Base-by-base conservation (phyloP, 2,329 filamentous ascomycete genomes). In the Acephala macrosclerotiorum region DNA sequence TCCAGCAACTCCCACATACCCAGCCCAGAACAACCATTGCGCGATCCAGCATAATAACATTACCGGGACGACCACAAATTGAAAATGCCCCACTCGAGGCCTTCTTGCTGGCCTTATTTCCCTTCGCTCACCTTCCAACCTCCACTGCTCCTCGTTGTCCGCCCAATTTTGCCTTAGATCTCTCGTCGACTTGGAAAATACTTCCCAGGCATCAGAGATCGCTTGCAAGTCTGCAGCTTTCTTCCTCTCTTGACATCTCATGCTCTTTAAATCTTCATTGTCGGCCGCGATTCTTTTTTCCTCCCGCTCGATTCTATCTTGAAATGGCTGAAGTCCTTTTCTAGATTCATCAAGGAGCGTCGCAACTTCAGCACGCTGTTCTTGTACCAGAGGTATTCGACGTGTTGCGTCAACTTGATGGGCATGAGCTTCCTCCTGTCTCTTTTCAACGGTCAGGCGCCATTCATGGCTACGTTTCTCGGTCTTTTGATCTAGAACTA, bases 31-130 rank as follows among this genome's bases (percentile, higher is more conserved):
- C 25, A 61, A 18, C 59, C 59, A 61, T 55, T 61, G 59, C 25
- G 59, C 59, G 38, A 61, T 61, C 59, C 59, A 61, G 22, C 59
- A 61, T 33, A 61, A 55, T 29, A 61, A 25, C 59, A 61, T 53
- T 12, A n/a, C 25, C 12, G 18, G 22, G 14, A 58, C 25, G n/a
- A 63, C 47, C 14, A 36, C n/a, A 7, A 36, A 35, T 14, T 11
- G 25, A 42, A 42, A 42, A n/a, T n/a, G 12, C 18, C 12, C 18
- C 4, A 42, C 12, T 14, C 18, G 12, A 14, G 12, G 12, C 38
- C 14, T 5, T 5, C 3, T 42, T 4, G 5, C 38, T n/a, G 5
- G 38, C 3, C 14, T 12, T 12, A 4, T 42, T 9, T 33, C 29
- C 14, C 38, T 42, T 42, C 18, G 12, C 18, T 42, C 38, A n/a